phyloP scores from a whole-genome alignment of 1,139 yeast genomes.

The Meyerozyma sp. region DNA sequence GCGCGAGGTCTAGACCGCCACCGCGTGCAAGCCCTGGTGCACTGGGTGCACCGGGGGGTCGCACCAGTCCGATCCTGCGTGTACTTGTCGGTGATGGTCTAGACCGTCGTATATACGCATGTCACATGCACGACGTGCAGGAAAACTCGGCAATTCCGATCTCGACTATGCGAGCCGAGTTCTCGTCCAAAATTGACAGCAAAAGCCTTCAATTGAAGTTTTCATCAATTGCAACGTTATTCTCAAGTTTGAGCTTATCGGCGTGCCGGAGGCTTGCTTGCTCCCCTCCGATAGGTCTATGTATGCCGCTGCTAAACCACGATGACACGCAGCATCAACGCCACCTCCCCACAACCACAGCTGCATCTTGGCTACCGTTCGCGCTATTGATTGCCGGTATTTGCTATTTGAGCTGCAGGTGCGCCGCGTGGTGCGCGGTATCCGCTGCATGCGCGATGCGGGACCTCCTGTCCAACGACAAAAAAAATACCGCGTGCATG shows the following conservation, averaged over 20 bases:
- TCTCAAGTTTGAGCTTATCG: too few relatives aligned
- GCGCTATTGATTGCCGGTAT: not conserved
- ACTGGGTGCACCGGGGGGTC: not conserved
- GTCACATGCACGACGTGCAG: slow-evolving; percentile 1
- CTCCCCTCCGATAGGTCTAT: too few relatives aligned
- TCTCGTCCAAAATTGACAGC: not conserved
- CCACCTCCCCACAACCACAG: too few relatives aligned
- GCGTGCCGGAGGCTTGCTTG: too few relatives aligned
- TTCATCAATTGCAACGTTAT: too few relatives aligned
- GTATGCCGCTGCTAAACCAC: too few relatives aligned
- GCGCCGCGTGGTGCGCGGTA: not conserved
- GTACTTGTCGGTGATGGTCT: not conserved
- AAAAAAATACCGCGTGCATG: not conserved
- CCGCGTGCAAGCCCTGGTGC: too few relatives aligned
- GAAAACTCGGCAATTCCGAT: not conserved
- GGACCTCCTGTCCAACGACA: not conserved
- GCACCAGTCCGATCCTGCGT: not conserved
- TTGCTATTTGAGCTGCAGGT: too few relatives aligned
- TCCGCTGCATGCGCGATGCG: not conserved
- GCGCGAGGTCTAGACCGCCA: too few relatives aligned
- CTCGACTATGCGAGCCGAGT: not conserved
- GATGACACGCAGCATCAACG: too few relatives aligned
- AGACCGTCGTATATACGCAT: slow-evolving; percentile 1
- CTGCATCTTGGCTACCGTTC: not conserved
- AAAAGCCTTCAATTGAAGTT: not conserved